phyloP scores from a whole-genome alignment of 2,329 filamentous ascomycete genomes.

The Hyphodiscus sp. region DNA sequence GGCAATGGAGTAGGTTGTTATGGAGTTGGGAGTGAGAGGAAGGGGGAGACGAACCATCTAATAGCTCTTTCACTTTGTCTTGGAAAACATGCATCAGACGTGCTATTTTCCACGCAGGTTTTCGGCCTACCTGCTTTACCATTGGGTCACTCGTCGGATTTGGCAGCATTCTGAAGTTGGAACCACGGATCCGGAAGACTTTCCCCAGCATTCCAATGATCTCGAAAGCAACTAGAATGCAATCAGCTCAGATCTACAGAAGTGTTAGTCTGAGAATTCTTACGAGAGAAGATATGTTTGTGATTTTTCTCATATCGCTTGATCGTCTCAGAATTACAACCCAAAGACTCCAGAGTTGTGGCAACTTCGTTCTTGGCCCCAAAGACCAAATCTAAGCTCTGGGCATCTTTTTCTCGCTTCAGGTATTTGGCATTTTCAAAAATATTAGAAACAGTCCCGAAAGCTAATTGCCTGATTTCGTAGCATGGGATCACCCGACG shows the following conservation, averaged over 20 bases:
- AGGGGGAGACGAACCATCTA: not conserved
- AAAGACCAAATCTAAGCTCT: conserved; percentile 37
- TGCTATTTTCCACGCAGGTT: conserved; percentile 26
- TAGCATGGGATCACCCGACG: conserved; percentile 48
- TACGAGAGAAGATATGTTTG: conserved; percentile 29
- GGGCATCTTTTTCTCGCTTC: conserved; percentile 29
- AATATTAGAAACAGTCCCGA: conserved; percentile 50
- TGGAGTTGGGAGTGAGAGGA: not conserved
- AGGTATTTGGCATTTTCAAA: conserved; percentile 38
- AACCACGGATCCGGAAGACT: conserved; percentile 43
- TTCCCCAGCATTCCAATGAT: conserved; percentile 51
- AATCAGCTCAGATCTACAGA: conserved; percentile 2
- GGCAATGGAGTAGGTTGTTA: not conserved
- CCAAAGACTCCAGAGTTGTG: conserved; percentile 45
- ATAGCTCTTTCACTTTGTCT: conserved; percentile 13
- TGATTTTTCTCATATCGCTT: conserved; percentile 33
- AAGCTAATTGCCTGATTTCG: conserved; percentile 48
- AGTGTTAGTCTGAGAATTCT: not conserved
- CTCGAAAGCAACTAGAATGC: conserved; percentile 45
- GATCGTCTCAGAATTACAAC: conserved; percentile 47
- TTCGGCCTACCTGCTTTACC: conserved; percentile 34
- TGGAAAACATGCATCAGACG: conserved; percentile 27
- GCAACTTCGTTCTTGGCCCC: conserved; percentile 44
- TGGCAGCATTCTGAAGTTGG: conserved; percentile 46
- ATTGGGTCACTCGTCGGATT: conserved; percentile 51